Conservation (phyloP, 208 protist genomes). For the Endotrypanum monterogeii region DNA sequence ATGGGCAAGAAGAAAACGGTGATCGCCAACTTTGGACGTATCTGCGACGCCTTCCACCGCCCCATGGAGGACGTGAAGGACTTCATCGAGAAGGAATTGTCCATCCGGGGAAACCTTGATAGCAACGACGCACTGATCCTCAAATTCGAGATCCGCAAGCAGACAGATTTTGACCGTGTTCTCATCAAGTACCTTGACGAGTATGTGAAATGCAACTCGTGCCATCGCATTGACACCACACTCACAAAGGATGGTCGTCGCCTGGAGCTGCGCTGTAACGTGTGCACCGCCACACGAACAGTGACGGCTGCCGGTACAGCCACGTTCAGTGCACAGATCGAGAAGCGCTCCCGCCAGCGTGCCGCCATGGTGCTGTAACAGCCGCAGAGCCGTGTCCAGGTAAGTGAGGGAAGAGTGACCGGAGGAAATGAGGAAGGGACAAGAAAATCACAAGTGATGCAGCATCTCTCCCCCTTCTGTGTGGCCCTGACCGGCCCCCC, state of each 20-base stretch:
- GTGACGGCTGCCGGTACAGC: conserved; percentile 64
- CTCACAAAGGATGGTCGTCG: conserved; percentile 81
- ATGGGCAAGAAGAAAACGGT: conserved; percentile 93
- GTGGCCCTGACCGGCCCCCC: too few relatives aligned
- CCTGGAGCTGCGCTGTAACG: conserved; percentile 75
- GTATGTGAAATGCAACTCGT: conserved; percentile 93
- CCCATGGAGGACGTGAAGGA: conserved; percentile 89
- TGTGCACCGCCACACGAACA: conserved; percentile 79
- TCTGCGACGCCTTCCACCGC: conserved; percentile 87
- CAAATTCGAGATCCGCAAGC: conserved; percentile 85
- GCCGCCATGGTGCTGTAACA: conserved; percentile 62
- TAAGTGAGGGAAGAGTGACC: not conserved
- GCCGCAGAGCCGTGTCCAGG: conserved; percentile 1
- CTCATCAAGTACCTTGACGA: conserved; percentile 89
- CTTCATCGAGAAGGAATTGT: conserved; percentile 92
- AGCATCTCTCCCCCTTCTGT: too few relatives aligned
- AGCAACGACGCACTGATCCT: conserved; percentile 88
- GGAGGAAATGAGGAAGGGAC: not conserved
- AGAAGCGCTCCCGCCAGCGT: conserved; percentile 76
- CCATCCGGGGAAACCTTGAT: conserved; percentile 83
- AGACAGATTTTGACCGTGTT: conserved; percentile 78
- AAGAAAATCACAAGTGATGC: too few relatives aligned
- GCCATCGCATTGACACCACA: conserved; percentile 86
- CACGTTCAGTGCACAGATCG: conserved; percentile 75
- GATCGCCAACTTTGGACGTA: conserved; percentile 91